phyloP scores from a whole-genome alignment of 164 flowering plant genomes.

The Kalanchoe fedtschenkoi region DNA sequence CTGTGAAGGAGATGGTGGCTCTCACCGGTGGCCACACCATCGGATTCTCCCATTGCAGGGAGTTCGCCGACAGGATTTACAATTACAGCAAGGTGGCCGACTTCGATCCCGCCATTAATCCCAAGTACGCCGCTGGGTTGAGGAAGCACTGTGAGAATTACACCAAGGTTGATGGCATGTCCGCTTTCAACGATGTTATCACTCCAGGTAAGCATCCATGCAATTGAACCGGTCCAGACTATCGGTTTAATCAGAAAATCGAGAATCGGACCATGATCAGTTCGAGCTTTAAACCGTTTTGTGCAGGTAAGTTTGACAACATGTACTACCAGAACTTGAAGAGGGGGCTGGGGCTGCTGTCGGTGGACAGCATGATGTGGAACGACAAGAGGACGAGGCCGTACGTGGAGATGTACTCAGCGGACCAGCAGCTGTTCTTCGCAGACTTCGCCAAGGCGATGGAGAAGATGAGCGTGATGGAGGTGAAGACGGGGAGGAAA shows the following conservation, averaged over 20 bases:
- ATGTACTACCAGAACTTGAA: constrained; percentile 46
- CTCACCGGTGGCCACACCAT: constrained; percentile 66
- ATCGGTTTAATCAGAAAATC: too few relatives aligned
- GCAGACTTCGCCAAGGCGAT: constrained; percentile 43
- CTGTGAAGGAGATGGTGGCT: constrained; percentile 54
- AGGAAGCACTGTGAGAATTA: constrained; percentile 32
- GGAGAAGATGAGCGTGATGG: constrained; percentile 44
- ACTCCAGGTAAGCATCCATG: constrained; percentile 47
- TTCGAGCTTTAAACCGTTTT: too few relatives aligned
- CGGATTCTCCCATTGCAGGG: constrained; percentile 68
- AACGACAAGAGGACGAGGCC: constrained; percentile 34
- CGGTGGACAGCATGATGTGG: constrained; percentile 36
- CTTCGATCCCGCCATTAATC: constrained; percentile 26
- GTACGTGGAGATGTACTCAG: constrained; percentile 33
- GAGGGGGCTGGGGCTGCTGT: constrained; percentile 50
- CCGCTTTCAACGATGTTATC: constrained; percentile 58
- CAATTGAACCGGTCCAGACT: too few relatives aligned
- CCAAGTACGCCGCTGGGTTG: constrained; percentile 31
- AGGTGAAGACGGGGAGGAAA: constrained; percentile 25
- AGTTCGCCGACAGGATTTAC: constrained; percentile 36
- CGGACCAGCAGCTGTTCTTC: constrained; percentile 41
- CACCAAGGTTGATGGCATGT: constrained; percentile 34
- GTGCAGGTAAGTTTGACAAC: constrained; percentile 57
- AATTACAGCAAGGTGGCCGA: constrained; percentile 13
- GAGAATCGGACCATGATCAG: too few relatives aligned